phyloP scores from a whole-genome alignment of 495 filamentous ascomycete genomes.

The Trichodelitschia bisporula region DNA sequence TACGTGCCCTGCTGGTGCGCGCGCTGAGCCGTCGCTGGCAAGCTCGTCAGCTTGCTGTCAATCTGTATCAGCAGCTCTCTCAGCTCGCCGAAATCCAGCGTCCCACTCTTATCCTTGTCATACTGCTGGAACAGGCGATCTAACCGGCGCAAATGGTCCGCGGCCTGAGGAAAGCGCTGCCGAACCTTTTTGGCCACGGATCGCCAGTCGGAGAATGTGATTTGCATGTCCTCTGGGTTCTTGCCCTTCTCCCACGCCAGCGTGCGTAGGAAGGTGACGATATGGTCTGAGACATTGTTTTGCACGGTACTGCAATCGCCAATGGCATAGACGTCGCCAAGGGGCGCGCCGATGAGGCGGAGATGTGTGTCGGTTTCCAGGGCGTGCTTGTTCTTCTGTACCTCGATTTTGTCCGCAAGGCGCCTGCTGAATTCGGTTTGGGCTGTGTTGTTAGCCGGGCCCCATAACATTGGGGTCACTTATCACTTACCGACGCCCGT shows the following conservation, averaged over 20 bases:
- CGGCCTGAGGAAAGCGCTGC: constrained; percentile 81
- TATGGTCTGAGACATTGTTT: constrained; percentile 76
- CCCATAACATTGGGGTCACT: too few relatives aligned
- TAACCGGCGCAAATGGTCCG: constrained; percentile 64
- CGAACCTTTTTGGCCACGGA: constrained; percentile 58
- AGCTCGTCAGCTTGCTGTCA: constrained; percentile 18
- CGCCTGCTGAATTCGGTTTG: constrained; percentile 58
- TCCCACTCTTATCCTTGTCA: constrained; percentile 79
- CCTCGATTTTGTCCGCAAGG: constrained; percentile 39
- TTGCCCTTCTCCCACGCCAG: constrained; percentile 80
- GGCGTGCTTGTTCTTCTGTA: constrained; percentile 72
- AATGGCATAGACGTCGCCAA: constrained; percentile 91
- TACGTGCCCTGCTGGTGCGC: constrained; percentile 94
- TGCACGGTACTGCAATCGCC: constrained; percentile 96
- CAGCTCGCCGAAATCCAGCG: constrained; percentile 81
- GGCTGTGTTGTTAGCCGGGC: too few relatives aligned
- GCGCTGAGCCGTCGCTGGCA: constrained; percentile 53
- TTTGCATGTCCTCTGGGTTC: constrained; percentile 57
- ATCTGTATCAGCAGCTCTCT: constrained; percentile 59
- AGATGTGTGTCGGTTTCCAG: constrained; percentile 91
- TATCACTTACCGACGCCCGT: constrained; percentile 86
- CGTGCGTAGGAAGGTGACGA: constrained; percentile 67
- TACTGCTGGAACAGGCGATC: constrained; percentile 78
- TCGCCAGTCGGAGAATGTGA: constrained; percentile 76
- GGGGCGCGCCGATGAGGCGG: constrained; percentile 67